Evolutionary conservation across 805 yeast genomes (phyloP).

Genomic region (Starmerella floris): DNA sequence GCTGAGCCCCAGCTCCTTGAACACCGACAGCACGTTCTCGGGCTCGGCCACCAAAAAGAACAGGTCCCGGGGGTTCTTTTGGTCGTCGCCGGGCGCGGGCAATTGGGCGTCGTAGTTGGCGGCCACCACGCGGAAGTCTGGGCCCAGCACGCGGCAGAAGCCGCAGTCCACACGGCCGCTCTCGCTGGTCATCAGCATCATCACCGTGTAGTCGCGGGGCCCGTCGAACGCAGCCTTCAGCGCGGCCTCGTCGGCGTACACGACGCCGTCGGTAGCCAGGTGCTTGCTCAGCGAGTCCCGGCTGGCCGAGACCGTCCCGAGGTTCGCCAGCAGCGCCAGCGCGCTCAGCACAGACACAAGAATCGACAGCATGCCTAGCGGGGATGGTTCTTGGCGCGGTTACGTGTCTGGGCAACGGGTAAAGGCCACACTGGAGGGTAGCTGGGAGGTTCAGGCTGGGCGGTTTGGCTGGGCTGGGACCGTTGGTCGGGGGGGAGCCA

Average conservation of each 20-base stretch:
- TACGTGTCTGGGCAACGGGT: too few relatives aligned
- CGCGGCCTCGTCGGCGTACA: constrained; percentile 24
- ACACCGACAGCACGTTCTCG: constrained; percentile 40
- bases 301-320: not conserved
- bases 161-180: constrained; percentile 62
- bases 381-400: too few relatives aligned
- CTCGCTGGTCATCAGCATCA: constrained; percentile 59
- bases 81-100: constrained; percentile 41
- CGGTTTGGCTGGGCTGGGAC: too few relatives aligned
- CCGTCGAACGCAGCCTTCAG: constrained; percentile 35
- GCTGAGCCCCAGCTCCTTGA: constrained; percentile 41
- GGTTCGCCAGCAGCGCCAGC: not conserved
- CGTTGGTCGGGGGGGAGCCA: too few relatives aligned
- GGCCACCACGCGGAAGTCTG: constrained; percentile 50
- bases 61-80: constrained; percentile 32
- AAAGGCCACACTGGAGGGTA: too few relatives aligned
- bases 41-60: constrained; percentile 70
- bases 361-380: not conserved
- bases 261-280: constrained; percentile 20
- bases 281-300: constrained; percentile 2
- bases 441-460: too few relatives aligned
- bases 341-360: not conserved
- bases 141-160: constrained; percentile 57
- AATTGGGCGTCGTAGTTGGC: constrained; percentile 36
- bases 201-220: constrained; percentile 55